Conservation (phyloP, 345 rosid genomes). For the Gossypium ekmanianum region DNA sequence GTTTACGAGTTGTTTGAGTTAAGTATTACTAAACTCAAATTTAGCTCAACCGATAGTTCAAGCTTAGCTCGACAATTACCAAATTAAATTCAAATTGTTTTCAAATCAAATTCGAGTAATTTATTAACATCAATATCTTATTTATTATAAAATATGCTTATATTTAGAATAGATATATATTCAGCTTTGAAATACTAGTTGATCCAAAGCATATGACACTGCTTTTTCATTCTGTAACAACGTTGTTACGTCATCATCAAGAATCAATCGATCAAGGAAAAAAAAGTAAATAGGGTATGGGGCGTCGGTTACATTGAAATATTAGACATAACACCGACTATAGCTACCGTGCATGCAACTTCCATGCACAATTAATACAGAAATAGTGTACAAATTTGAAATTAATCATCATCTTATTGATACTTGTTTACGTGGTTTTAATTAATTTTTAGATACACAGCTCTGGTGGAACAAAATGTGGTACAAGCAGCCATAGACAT, state of each 20-base stretch:
- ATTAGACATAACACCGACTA: not conserved
- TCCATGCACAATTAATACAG: not conserved
- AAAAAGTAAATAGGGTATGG: not conserved
- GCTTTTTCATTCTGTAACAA: not conserved
- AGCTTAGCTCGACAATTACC: no score
- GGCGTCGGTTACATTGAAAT: not conserved
- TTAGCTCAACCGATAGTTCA: no score
- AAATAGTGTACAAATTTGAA: not conserved
- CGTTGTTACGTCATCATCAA: no score
- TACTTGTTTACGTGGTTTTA: not conserved
- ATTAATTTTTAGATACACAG: slow-evolving; percentile 52
- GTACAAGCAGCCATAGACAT: slow-evolving; percentile 68
- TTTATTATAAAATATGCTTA: no score
- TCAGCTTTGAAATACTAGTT: not conserved
- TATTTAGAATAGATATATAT: not conserved
- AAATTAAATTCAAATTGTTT: no score
- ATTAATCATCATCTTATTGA: not conserved
- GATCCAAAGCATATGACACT: not conserved
- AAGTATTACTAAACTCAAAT: no score
- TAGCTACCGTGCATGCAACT: not conserved
- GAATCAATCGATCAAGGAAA: not conserved
- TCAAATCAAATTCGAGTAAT: no score
- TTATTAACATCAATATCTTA: no score
- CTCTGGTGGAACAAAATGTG: slow-evolving; percentile 62
- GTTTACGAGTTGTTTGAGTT: no score